phyloP scores from a whole-genome alignment of 2,329 filamentous ascomycete species.

The Xylariaceae sp. region DNA sequence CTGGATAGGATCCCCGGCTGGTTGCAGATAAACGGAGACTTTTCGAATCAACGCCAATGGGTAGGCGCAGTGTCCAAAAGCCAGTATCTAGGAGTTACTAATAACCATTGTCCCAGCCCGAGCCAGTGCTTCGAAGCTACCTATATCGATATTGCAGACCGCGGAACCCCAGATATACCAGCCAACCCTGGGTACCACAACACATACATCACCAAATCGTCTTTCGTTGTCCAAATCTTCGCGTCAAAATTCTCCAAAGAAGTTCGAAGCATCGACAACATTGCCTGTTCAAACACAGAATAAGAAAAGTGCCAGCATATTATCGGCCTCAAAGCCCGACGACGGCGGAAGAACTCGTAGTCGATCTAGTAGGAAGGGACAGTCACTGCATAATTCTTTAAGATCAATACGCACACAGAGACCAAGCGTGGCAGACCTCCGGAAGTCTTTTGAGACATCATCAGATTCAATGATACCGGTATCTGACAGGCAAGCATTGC shows the following conservation, averaged over 20 bases:
- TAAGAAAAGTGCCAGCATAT: background rate
- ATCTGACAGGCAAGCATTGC: too few relatives aligned
- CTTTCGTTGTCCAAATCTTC: conserved; percentile 7
- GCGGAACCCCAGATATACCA: background rate
- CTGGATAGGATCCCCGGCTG: conserved; percentile 24
- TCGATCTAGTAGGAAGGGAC: background rate
- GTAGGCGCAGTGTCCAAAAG: too few relatives aligned
- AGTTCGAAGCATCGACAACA: background rate
- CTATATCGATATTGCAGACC: background rate
- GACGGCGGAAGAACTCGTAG: background rate
- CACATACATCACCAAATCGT: background rate
- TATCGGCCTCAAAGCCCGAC: too few relatives aligned
- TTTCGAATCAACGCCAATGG: conserved; percentile 29
- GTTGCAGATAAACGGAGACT: conserved; percentile 27
- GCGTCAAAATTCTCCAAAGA: conserved; percentile 1
- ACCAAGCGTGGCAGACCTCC: conserved; percentile 31
- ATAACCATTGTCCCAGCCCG: conserved; percentile 8
- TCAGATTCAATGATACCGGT: too few relatives aligned
- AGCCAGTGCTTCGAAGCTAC: conserved; percentile 8
- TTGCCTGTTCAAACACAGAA: conserved; percentile 2
- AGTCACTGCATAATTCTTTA: background rate
- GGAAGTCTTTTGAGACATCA: conserved; percentile 27
- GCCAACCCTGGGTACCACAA: conserved; percentile 1
- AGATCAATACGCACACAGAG: conserved; percentile 11
- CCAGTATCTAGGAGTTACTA: conserved; percentile 5